Base-by-base conservation (phyloP, 2,329 filamentous ascomycete genomes). In the Aspergillus vadensis region DNA sequence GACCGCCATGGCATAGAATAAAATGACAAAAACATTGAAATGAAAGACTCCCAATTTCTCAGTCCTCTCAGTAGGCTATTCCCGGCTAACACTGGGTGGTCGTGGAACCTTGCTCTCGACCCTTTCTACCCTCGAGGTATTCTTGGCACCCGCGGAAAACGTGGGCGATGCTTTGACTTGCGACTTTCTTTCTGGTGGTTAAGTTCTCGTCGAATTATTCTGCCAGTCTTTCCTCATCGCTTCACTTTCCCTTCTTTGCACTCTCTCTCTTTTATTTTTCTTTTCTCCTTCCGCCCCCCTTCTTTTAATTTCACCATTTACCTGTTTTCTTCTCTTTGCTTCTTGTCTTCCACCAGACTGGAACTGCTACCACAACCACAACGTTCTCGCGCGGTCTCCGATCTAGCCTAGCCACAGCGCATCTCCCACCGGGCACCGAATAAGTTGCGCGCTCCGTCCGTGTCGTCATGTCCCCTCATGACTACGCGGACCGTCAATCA, bases 391-490 rank as follows among this genome's bases (percentile, higher is more conserved):
- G 54, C 58, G 48, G 52, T 53, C 39, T 54, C 50, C 25, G 23
- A 51, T 56, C 49, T 51, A 32, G 38, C 49, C 36, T 51, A 32
- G 38, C 49, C 36, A 39, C 52, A 30, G 62, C 63, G 63, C 63
- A 65, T 61, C 52, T 55, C 27, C 57, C 55, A 53, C 44, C 62
- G 62, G 62, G 66, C 57, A 57, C 52, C 44, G 55, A 65, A 65
- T 14, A 36, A 65, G 58, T 60, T 65, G 66, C 64, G 64, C 63
- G 61, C 60, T 55, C 58, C 57, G 74, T 72, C 70, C 70, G 68
- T 72, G 71, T 76, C 74, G 75, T 76, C 74, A 79, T 79, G 77
- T 73, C 73, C 66, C 65, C 70, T 68, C 74, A 77, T 76, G 76
- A 74, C 72, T 68, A 72, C 68, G 73, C 75, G 69, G 76, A 78